Base-by-base conservation (phyloP, 371 early-diverging fungal species). In the Mucor racemosus region DNA sequence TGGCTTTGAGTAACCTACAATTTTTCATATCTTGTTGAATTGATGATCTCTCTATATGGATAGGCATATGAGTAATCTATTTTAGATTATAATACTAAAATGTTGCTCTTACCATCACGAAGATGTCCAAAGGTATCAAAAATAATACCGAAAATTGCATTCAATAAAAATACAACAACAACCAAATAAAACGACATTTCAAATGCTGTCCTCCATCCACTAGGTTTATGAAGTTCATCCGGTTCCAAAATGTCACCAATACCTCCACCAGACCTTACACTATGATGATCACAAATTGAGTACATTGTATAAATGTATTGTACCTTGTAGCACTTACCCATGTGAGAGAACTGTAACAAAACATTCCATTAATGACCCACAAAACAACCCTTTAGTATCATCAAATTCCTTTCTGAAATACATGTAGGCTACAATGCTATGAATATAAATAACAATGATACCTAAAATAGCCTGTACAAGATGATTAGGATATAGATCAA, bases 71-170 rank as follows among this genome's bases (percentile, higher is more conserved):
- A 50, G 4, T 11, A 21, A 0, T 11, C 3, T 6, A 58, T 46
- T 38, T 17, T 10, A 35, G 0, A 50, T 50, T 26, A 10, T 3
- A 38, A 35, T 9, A 11, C 7, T 17, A 57, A 38, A 38, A 38
- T 11, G 38, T 5, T 38, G 38, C 38, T 38, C 11, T 38, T 78
- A 75, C 75, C 85, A 69, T 87, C 85, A 66, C 87, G 78, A 19
- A 87, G 76, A 68, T 82, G 82, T 15, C 85, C 87, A 73, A 87
- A 87, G 0, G 85, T 87, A 57, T 87, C 87, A 65, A 87, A 87
- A 26, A 87, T 85, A 41, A 86, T 82, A 82, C 87, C 87, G 68
- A 87, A 87, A 44, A 87, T 84, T 13, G 82, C 87, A 71, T 87
- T 87, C 36, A 85, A 46, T 26, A 87, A 68, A 53, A 87, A 85